phyloP scores from a whole-genome alignment of 306 rosid species.

The Quillaja saponaria region DNA sequence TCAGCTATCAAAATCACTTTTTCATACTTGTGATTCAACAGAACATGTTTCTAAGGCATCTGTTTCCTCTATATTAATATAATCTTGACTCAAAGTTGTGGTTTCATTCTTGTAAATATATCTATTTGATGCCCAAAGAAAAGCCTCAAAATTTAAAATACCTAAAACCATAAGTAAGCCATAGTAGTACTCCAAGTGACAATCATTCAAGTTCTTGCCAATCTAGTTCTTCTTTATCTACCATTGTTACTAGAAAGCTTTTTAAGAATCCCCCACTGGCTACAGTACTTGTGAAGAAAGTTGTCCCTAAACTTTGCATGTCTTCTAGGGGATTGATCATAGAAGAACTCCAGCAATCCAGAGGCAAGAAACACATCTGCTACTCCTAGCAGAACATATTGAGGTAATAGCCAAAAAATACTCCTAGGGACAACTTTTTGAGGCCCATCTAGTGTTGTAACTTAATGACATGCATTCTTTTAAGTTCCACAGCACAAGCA shows the following conservation, averaged over 20 bases:
- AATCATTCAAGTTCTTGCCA: constrained; percentile 59
- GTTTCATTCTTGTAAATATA: constrained; percentile 56
- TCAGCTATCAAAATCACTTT: too few relatives aligned
- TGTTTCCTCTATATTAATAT: constrained; percentile 30
- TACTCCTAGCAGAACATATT: constrained; percentile 56
- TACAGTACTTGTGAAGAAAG: constrained; percentile 65
- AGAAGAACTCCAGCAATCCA: constrained; percentile 75
- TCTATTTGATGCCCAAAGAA: constrained; percentile 50
- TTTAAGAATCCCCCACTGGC: constrained; percentile 70
- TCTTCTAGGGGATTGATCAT: constrained; percentile 82
- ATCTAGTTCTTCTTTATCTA: constrained; percentile 67
- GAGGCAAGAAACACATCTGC: constrained; percentile 61
- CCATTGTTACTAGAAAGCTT: constrained; percentile 55
- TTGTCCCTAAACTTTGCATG: constrained; percentile 76
- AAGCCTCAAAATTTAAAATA: constrained; percentile 41
- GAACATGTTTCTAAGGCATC: constrained; percentile 36
- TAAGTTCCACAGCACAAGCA: constrained; percentile 53
- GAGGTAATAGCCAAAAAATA: constrained; percentile 78
- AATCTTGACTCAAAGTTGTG: constrained; percentile 29
- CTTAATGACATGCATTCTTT: constrained; percentile 46
- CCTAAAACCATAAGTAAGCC: constrained; percentile 61
- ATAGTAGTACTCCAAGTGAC: constrained; percentile 70
- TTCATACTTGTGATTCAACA: constrained; percentile 43
- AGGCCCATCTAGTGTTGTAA: constrained; percentile 42
- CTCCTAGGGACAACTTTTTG: constrained; percentile 66